A percentile compares a stretch with the other conserved stretches of the same genome.
These are phyloP conservation scores for Aschersonia sp. DNA, from an alignment of 2,329 filamentous ascomycete species.

Conservation along the genomic window DNA sequence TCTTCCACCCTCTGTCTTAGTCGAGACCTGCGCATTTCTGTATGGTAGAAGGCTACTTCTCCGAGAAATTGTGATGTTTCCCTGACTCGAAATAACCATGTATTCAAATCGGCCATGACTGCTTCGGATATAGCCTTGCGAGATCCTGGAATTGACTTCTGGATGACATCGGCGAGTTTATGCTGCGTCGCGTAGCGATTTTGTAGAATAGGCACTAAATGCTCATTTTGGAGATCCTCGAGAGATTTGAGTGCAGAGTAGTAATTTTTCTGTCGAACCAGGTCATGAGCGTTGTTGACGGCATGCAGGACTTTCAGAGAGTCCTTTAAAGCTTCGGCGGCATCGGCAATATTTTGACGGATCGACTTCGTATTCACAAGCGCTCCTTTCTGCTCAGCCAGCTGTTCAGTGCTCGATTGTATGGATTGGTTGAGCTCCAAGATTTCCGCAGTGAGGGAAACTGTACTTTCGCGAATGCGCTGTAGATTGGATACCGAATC, in stretches of 20 bases:
- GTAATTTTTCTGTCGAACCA: slow-evolving; percentile 85
- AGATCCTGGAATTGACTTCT: slow-evolving; percentile 84
- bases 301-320: slow-evolving; percentile 84
- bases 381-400: slow-evolving; percentile 87
- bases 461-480: slow-evolving; percentile 78
- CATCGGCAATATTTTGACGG: slow-evolving; percentile 90
- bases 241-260: slow-evolving; percentile 88
- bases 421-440: slow-evolving; percentile 88
- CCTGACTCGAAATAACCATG: slow-evolving; percentile 87
- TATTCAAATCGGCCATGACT: slow-evolving; percentile 93
- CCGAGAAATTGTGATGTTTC: slow-evolving; percentile 94
- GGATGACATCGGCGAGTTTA: slow-evolving; percentile 88
- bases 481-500: slow-evolving; percentile 90
- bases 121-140: slow-evolving; percentile 89
- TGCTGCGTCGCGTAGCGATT: slow-evolving; percentile 87
- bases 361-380: slow-evolving; percentile 85
- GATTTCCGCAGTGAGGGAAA: slow-evolving; percentile 78
- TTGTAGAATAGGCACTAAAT: slow-evolving; percentile 57
- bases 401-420: slow-evolving; percentile 82
- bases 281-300: slow-evolving; percentile 86
- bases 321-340: slow-evolving; percentile 73
- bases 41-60: slow-evolving; percentile 94
- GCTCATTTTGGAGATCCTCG: slow-evolving; percentile 91
- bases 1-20: slow-evolving; percentile 72
- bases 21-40: slow-evolving; percentile 67